These are phyloP conservation scores for Parachlorella kessleri DNA, from an alignment of 139 green algal genomes.

Conservation along the genomic window DNA sequence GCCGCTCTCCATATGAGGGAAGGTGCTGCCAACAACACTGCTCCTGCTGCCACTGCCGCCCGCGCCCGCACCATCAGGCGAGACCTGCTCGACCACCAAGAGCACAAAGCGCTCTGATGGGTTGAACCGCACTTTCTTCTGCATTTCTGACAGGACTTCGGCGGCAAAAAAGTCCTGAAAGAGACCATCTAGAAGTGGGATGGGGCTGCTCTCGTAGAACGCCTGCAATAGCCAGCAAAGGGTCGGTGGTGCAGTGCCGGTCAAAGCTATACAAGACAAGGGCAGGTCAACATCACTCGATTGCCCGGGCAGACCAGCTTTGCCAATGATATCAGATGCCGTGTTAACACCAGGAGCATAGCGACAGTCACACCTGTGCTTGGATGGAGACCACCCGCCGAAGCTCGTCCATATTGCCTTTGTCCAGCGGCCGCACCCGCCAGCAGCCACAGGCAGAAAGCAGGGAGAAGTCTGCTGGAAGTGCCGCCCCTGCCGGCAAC, in stretches of 20 bases:
- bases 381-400: background rate
- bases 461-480: no score
- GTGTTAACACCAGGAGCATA: no score
- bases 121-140: conserved; percentile 40
- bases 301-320: no score
- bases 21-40: background rate
- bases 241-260: background rate
- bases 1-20: background rate
- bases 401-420: conserved; percentile 17
- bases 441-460: conserved; percentile 19
- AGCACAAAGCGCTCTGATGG: conserved; percentile 30
- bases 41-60: no score
- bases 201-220: background rate
- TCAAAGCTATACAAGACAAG: no score
- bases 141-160: conserved; percentile 42
- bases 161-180: conserved; percentile 29
- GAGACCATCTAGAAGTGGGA: conserved; percentile 22
- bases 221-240: conserved; percentile 2
- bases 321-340: no score
- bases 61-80: background rate
- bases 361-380: background rate
- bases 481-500: no score
- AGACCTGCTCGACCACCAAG: conserved; percentile 23
- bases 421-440: conserved; percentile 29
- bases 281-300: no score